Evolutionary conservation across 1,139 yeast genomes (phyloP), one percentile per base, ranked within the genome.

Genomic region (Candida frijolesensis): DNA sequence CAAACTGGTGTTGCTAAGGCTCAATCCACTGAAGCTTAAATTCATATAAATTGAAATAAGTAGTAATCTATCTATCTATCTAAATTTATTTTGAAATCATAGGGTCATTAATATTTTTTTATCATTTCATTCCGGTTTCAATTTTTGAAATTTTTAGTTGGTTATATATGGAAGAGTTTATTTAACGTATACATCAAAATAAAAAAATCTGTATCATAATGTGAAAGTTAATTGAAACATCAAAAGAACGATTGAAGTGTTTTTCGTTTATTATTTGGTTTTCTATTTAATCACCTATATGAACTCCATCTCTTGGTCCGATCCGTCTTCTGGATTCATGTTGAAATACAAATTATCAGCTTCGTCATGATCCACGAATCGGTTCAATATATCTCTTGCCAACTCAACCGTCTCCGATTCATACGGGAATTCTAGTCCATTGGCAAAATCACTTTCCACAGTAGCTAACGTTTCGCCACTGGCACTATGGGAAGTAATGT

Each of bases 1-100:
- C 97, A 90, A 82, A 75, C 94, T 67, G 91, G 91, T 76, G 81
- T 78, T 68, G 89, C 89, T 67, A 79, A 79, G 72, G 79, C 87
- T 68, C 72, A 70, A 64, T 58, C 74, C 59, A 75, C 72, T 64
- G 72, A 74, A 59, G 76, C 71, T 64, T 72, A 72, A 68, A 61
- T 61, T 53, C 47, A 7, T 37, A 29, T 18, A 44, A 38, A 37
- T 15, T 19, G 29, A 30, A 27, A 34, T 14, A 12, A 43, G n/a
- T n/a, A 22, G 4, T 25, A 25, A 25, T 25, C 10, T 25, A 25
- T 25, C 8, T 25, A 25, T 25, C 4, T 22, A 12, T 15, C 27
- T 15, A n/a, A 11, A 34, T 29, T n/a, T 33, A 32, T 25, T 29
- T 35, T 46, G 45, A 35, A 32, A 42, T 10, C 18, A 34, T 19